These are phyloP conservation scores for Penicillium atrosanguineum DNA, from an alignment of 495 filamentous ascomycete species.

Conservation along the genomic window DNA sequence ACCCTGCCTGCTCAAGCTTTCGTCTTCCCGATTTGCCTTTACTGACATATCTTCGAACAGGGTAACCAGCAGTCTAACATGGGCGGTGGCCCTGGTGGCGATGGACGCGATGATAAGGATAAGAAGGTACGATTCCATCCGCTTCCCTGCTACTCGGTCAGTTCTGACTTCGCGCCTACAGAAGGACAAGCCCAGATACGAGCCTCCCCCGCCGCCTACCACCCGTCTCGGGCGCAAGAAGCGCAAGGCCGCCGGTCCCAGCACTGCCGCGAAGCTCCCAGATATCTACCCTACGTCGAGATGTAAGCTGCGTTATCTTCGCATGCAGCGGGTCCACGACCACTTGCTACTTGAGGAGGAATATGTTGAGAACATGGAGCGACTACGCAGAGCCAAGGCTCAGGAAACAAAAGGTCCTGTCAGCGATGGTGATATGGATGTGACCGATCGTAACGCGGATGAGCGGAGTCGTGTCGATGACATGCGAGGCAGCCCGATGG, in stretches of 20 bases:
- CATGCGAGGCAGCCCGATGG: constrained; percentile 98
- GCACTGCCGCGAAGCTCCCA: constrained; percentile 90
- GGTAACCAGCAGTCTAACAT: constrained; percentile 84
- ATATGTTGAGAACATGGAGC: constrained; percentile 98
- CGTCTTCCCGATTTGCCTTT: constrained; percentile 9
- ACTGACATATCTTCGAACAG: constrained; percentile 33
- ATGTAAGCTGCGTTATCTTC: constrained; percentile 94
- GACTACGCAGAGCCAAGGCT: constrained; percentile 84
- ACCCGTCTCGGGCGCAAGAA: constrained; percentile 98
- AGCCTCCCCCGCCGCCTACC: constrained; percentile 93
- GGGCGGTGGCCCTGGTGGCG: constrained; percentile 66
- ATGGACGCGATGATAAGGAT: constrained; percentile 84
- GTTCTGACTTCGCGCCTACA: constrained; percentile 36
- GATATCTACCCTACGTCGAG: constrained; percentile 90
- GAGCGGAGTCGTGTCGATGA: constrained; percentile 96
- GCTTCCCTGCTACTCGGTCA: not conserved
- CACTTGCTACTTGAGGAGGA: constrained; percentile 96
- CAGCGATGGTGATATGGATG: constrained; percentile 39
- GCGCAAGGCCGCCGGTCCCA: constrained; percentile 87
- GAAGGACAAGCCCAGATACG: constrained; percentile 99
- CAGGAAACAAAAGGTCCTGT: constrained; percentile 63
- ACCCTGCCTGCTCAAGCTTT: constrained; percentile 7
- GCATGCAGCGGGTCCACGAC: constrained; percentile 98
- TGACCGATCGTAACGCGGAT: constrained; percentile 77
- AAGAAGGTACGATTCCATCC: constrained; percentile 69